Evolutionary conservation across 305 asterid genomes (phyloP), one percentile per base, ranked within the genome.

Genomic region (Fraxinus floribunda): DNA sequence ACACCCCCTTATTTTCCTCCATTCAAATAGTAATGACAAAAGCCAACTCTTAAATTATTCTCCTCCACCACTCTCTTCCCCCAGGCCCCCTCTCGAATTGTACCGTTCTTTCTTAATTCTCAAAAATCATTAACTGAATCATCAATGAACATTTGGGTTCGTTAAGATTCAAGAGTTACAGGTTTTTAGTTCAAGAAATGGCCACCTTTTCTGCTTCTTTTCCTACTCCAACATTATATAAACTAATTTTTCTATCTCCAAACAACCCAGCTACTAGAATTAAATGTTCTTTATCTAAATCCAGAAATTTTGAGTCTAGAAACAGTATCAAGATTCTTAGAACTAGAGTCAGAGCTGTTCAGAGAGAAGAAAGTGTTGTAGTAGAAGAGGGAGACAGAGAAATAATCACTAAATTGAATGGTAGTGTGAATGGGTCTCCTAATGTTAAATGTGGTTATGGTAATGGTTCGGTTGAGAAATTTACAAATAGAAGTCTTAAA

Each of bases 381-480:
- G 86, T 93, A 83, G 97, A 93, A 64, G 97, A 87, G 68, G 87
- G 83, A 46, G 95, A 92, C 36, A 85, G 57, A 4, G 94, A 89
- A 75, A 86, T 90, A 77, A 77, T 55, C 36, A 85, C 55, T 26
- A 89, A 86, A 77, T 78, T 90, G 76, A 95, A 89, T 49, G 84
- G 87, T 41, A 81, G 84, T 46, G 89, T 75, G 55, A 92, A 90
- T 70, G 95, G 94, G 86, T 87, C 86, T 84, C 89, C 84, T 79
- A 90, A 87, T 66, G 95, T 90, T 29, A 80, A 78, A 35, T 78
- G 35, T 82, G 80, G 87, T 66, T 86, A 55, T n/a, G 64, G 24
- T 55, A n/a, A 55, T 55, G 64, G 64, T 55, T 55, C 64, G 64
- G 64, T 55, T 5, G 64, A 76, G 39, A 84, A 79, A 79, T 84